Base-by-base conservation (phyloP, 2,329 filamentous ascomycete genomes). In the Ophiostoma ips region DNA sequence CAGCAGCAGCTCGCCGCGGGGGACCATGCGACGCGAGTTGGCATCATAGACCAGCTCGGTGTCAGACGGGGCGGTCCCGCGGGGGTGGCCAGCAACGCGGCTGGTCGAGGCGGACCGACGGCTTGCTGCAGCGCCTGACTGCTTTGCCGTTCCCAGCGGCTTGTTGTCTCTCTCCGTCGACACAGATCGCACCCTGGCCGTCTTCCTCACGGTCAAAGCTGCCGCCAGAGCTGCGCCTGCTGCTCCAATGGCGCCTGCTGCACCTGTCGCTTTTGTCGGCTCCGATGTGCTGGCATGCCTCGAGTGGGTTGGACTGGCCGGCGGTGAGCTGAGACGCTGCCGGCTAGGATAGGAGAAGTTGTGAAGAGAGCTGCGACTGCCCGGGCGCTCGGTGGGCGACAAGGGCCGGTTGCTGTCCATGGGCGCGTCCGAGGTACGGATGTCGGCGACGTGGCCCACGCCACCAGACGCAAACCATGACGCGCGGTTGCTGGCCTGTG, bases 1-100 rank as follows among this genome's bases (percentile, higher is more conserved):
- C 46, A 62, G 69, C 55, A 67, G 43, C 16, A 75, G 55, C 24
- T 73, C 66, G 6, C 60, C 61, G 48, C 64, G 70, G 3, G 73
- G 70, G 3, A 82, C 68, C 69, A 81, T 79, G 52, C 79, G 73
- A 56, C 79, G 71, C 15, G 79, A 80, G 56, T 82, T 81, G n/a
- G 77, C 70, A 55, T 82, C 79, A 57, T 80, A 79, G 44, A 83
- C 73, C 61, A 84, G 57, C 31, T 66, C 61, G 55, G 71, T 59
- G 38, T 70, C 65, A 38, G 67, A 60, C 3, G 11, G 15, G 6
- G 55, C 50, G 2, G 55, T 50, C 4, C 37, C 24, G n/a, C 18
- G 33, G 12, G 64, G 60, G 11, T 55, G 52, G 18, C 38, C 48
- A 5, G 36, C 43, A 16, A 58, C 55, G 50, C 56, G 57, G 10